Evolutionary conservation across 306 rosid species (phyloP), one percentile per base, ranked within the genome.

Genomic region (Echinosophora koreensis): DNA sequence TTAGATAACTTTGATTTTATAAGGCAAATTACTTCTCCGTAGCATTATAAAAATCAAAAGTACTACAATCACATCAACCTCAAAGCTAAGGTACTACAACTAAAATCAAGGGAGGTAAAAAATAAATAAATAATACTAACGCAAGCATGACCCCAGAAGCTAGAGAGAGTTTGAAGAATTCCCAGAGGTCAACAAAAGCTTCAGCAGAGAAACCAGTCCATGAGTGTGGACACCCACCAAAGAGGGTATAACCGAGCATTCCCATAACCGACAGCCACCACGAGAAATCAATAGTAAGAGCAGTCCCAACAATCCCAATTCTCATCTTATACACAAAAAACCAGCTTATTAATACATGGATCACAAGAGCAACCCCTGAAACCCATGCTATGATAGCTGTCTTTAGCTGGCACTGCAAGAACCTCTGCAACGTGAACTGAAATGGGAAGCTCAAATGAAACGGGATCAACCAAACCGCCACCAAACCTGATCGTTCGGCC

Each of bases 71-170:
- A 42, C 74, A 69, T 5, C 37, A 27, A 42, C 37, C 30, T 22
- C 22, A 22, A 22, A 22, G 22, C 1, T 22, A 22, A 22, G 22
- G 22, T 22, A 22, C 22, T 22, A 1, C 22, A 22, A 22, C 1
- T 22, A 51, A 12, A 74, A 57, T 8, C 9, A 55, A 69, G 42
- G 39, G 51, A 28, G 5, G 3, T 44, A 1, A 2, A 30, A 4
- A 79, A 22, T 1, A 22, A 55, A 66, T n/a, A n/a, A n/a, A n/a
- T n/a, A 63, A 18, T 15, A 81, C 93, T 66, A 79, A 88, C 95
- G 81, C 69, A 63, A 92, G 89, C 91, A 87, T 92, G 70, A 84
- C 54, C 42, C 95, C 97, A 78, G 93, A 92, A 84, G 95, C 93
- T 46, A 81, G 28, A 66, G 93, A 81, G 38, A 92, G 90, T 77